Conservation (phyloP, 2,329 filamentous ascomycete genomes). For the Fusarium longipes region DNA sequence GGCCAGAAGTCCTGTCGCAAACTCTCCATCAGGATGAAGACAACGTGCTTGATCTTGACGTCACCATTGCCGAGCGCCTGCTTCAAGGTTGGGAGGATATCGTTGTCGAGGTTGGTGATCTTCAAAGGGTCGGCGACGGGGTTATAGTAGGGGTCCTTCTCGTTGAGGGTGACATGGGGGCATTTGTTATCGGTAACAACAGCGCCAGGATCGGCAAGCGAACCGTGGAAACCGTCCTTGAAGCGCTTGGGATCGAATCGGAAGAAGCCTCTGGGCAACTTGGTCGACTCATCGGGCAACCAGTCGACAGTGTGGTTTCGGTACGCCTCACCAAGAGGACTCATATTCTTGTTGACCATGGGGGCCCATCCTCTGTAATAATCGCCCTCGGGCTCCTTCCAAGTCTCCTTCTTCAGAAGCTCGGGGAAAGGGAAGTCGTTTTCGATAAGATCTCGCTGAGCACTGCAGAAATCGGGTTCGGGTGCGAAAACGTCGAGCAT, state of each 20-base stretch:
- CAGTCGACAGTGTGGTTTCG: conserved; percentile 45
- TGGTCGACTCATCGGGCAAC: conserved; percentile 39
- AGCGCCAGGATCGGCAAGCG: conserved; percentile 11
- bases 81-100: conserved; percentile 47
- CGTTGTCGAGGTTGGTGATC: conserved; percentile 54
- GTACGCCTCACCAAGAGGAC: conserved; percentile 42
- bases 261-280: conserved; percentile 46
- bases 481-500: conserved; percentile 47
- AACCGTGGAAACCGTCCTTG: conserved; percentile 34
- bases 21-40: conserved; percentile 58
- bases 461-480: conserved; percentile 44
- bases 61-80: conserved; percentile 41
- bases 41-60: conserved; percentile 58
- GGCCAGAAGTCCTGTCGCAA: conserved; percentile 60
- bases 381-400: conserved; percentile 45
- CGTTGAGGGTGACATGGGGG: conserved; percentile 14
- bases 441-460: conserved; percentile 37
- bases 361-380: conserved; percentile 53
- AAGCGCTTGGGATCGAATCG: conserved; percentile 47
- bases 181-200: conserved; percentile 28
- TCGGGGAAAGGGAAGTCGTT: conserved; percentile 49
- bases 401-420: conserved; percentile 41
- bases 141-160: conserved; percentile 52
- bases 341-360: conserved; percentile 29
- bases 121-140: conserved; percentile 55